Conservation (phyloP, 2,329 filamentous ascomycete genomes). For the Cercospora berteroae region DNA sequence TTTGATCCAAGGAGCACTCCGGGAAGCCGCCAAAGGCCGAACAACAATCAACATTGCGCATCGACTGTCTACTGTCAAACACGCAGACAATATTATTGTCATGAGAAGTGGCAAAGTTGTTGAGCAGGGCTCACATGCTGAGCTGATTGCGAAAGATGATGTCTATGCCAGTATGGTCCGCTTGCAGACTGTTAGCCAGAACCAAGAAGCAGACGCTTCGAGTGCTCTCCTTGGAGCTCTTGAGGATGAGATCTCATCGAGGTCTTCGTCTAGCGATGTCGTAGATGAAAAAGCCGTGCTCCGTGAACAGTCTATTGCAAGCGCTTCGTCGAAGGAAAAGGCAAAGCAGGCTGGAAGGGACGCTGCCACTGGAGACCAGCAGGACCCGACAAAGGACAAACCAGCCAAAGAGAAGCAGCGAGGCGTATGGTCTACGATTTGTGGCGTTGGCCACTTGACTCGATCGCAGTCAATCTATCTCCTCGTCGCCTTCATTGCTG, state of each 20-base stretch:
- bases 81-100: background rate
- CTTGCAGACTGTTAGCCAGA: conserved; percentile 17
- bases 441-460: conserved; percentile 17
- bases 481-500: conserved; percentile 29
- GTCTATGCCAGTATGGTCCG: background rate
- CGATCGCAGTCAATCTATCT: conserved; percentile 17
- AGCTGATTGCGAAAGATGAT: background rate
- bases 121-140: background rate
- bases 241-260: conserved; percentile 15
- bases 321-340: background rate
- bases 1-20: background rate
- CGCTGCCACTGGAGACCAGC: background rate
- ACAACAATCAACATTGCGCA: background rate
- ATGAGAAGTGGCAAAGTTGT: background rate
- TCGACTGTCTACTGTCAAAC: background rate
- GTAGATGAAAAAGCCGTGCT: conserved; percentile 7
- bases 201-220: conserved; percentile 14
- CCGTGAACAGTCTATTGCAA: background rate
- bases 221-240: background rate
- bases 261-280: conserved; percentile 11
- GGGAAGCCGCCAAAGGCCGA: background rate
- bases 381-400: background rate
- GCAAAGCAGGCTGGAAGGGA: background rate
- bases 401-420: conserved; percentile 8
- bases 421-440: conserved; percentile 16